Percentiles rank a stretch among this genome's conserved stretches.
These are phyloP conservation scores for Apiotrichum domesticum DNA, from an alignment of 1,284 basidiomycete species.

Conservation along the genomic window DNA sequence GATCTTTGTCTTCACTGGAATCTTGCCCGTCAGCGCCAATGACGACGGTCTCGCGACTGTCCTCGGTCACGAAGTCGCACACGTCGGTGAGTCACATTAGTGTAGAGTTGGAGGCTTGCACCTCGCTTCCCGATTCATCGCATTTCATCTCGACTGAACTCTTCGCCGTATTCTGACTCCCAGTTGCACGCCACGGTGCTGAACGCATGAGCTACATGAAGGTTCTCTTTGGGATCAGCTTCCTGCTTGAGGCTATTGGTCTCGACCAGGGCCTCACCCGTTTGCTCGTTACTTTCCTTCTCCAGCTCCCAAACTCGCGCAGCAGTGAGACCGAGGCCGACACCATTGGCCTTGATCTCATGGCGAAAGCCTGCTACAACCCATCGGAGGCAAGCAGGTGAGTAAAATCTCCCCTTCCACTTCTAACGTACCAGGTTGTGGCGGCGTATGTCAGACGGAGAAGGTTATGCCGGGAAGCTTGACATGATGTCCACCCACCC, in stretches of 20 bases:
- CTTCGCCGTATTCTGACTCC: too few species aligned
- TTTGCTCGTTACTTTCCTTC: constrained; percentile 53
- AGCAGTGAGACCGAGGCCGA: constrained; percentile 78
- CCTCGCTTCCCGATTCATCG: too few species aligned
- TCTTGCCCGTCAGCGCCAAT: constrained; percentile 70
- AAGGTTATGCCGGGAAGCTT: constrained; percentile 43
- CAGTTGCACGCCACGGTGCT: constrained; percentile 15
- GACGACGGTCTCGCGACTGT: constrained; percentile 81
- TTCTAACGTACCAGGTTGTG: constrained; percentile 56
- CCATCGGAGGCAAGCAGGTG: constrained; percentile 60
- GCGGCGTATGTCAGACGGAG: constrained; percentile 55
- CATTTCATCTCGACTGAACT: too few species aligned
- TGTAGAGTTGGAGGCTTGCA: constrained; percentile 45
- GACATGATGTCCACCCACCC: constrained; percentile 63
- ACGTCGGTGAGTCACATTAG: constrained; percentile 55
- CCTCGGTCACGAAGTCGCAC: constrained; percentile 83
- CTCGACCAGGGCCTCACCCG: constrained; percentile 55
- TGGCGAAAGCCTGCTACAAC: constrained; percentile 50
- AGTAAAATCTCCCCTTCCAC: constrained; percentile 21
- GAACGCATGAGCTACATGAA: constrained; percentile 52
- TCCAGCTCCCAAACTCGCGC: constrained; percentile 77
- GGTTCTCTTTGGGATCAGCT: constrained; percentile 53
- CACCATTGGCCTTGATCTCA: constrained; percentile 64
- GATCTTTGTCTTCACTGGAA: constrained; percentile 85
- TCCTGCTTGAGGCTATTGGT: constrained; percentile 56